A percentile compares a stretch with the other conserved stretches of the same genome.
phyloP scores from a whole-genome alignment of 1,284 basidiomycete genomes.

The Violaceomyces palustris region DNA sequence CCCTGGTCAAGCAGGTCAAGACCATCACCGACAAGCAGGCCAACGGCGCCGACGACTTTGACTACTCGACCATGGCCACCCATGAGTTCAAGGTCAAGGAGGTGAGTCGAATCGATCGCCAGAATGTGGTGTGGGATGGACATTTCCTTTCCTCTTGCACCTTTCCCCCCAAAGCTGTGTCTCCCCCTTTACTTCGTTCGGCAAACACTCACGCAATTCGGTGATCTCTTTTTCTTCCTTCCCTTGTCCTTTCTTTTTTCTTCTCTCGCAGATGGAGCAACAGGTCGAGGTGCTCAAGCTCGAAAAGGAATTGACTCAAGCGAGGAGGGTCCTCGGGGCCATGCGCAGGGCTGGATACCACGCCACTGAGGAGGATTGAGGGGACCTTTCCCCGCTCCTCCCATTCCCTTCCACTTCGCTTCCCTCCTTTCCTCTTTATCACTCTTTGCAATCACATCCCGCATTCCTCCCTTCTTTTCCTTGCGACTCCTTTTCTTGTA shows the following conservation, averaged over 20 bases:
- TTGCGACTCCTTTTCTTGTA: too few relatives aligned
- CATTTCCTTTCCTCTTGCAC: too few relatives aligned
- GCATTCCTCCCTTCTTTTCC: too few relatives aligned
- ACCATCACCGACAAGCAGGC: conserved; percentile 78
- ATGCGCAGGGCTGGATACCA: conserved; percentile 51
- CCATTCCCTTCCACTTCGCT: too few relatives aligned
- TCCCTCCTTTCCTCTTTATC: too few relatives aligned
- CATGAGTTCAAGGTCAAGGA: conserved; percentile 83
- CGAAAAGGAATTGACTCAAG: conserved; percentile 78
- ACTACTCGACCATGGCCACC: conserved; percentile 86
- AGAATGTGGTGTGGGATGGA: too few relatives aligned
- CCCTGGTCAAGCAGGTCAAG: conserved; percentile 93
- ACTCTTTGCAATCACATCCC: too few relatives aligned
- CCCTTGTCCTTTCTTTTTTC: neutral
- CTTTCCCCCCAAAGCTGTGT: too few relatives aligned
- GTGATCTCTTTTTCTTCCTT: neutral
- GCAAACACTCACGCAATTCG: too few relatives aligned
- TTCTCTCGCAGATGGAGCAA: conserved; percentile 81
- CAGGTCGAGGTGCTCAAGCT: conserved; percentile 95
- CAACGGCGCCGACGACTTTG: conserved; percentile 69
- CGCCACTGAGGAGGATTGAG: conserved; percentile 45
- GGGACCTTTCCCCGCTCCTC: too few relatives aligned
- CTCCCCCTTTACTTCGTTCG: too few relatives aligned
- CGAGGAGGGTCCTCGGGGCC: conserved; percentile 47
- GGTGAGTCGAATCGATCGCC: too few relatives aligned